Percentiles rank a stretch among this genome's conserved stretches.
Conservation (phyloP, 129 eudicot species). For the Ambrosia trifida region DNA sequence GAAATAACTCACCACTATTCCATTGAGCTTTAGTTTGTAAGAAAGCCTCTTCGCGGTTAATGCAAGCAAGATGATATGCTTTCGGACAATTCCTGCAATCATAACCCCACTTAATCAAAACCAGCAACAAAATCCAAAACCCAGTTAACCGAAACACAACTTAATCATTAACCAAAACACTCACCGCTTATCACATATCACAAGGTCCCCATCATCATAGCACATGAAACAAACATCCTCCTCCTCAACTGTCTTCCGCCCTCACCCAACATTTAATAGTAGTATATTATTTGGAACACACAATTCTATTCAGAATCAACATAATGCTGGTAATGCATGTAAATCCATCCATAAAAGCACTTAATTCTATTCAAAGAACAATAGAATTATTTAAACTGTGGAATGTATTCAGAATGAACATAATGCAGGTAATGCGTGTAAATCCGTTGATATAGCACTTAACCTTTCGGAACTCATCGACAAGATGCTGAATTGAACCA, state of each 20-base stretch:
- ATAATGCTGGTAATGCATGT: too few species aligned
- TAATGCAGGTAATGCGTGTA: too few species aligned
- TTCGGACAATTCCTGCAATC: slow-evolving; percentile 84
- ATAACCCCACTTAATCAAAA: slow-evolving; percentile 13
- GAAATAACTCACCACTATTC: slow-evolving; percentile 76
- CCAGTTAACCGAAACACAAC: neutral
- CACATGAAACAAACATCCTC: slow-evolving; percentile 96
- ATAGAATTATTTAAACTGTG: too few species aligned
- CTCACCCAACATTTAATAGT: slow-evolving; percentile 6
- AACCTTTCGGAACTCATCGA: slow-evolving; percentile 84
- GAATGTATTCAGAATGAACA: too few species aligned
- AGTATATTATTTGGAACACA: slow-evolving; percentile 7
- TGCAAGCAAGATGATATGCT: slow-evolving; percentile 92
- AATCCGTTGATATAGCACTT: too few species aligned
- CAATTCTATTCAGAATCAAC: too few species aligned
- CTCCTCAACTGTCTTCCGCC: slow-evolving; percentile 40
- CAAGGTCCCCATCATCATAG: slow-evolving; percentile 96
- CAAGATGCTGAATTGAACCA: slow-evolving; percentile 66
- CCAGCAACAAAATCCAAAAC: slow-evolving; percentile 12
- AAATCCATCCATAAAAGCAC: too few species aligned
- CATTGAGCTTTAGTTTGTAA: slow-evolving; percentile 86
- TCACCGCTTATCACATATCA: slow-evolving; percentile 87
- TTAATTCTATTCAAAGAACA: too few species aligned
- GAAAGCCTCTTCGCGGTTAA: slow-evolving; percentile 81
- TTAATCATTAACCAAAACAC: slow-evolving; percentile 17